Base-by-base conservation (phyloP, 257 asterid genomes). In the Agastache rugosa region DNA sequence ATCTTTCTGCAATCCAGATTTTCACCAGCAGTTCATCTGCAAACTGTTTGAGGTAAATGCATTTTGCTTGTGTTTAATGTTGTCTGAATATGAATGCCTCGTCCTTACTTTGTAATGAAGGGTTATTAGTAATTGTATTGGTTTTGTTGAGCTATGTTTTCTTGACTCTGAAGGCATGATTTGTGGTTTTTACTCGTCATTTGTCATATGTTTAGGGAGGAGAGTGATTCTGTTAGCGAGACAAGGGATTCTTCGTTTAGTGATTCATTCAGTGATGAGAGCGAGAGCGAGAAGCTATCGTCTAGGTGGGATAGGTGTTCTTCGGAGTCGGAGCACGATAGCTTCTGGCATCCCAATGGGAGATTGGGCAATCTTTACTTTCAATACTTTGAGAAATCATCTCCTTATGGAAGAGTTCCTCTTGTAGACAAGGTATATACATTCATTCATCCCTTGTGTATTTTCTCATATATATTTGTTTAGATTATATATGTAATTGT, bases 1-100 rank as follows among this genome's bases (percentile, higher is more conserved):
- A 89, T 72, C 92, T 95, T 71, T 95, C 99, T 62, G 99, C 99
- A 7, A 88, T 95, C 74, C 99, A 92, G 83, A 90, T 95, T 81
- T 95, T 90, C 77, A 92, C 93, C 86, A 88, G 89, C 87, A 88
- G 78, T 82, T 84, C 97, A 6, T 84, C 97, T 56, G 81, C 77
- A 8, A 85, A 80, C 74, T 83, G 78, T 80, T 84, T 87, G 37
- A 93, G 98, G 98, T 91, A 85, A 54, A n/a, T 12, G 6, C 51
- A 44, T 44, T 44, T 44, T 44, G 51, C n/a, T 14, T 44, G 4
- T 44, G 16, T 10, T 12, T 42, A 42, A 42, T 42, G 48, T 44
- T 51, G 11, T 50, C 22, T 50, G 3, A 16, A 25, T 44, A 16
- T 31, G 11, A 15, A n/a, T 48, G 8, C 11, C 56, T 17, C 55